Base-by-base conservation (phyloP, 306 rosid genomes). In the Ziziphus jujuba region DNA sequence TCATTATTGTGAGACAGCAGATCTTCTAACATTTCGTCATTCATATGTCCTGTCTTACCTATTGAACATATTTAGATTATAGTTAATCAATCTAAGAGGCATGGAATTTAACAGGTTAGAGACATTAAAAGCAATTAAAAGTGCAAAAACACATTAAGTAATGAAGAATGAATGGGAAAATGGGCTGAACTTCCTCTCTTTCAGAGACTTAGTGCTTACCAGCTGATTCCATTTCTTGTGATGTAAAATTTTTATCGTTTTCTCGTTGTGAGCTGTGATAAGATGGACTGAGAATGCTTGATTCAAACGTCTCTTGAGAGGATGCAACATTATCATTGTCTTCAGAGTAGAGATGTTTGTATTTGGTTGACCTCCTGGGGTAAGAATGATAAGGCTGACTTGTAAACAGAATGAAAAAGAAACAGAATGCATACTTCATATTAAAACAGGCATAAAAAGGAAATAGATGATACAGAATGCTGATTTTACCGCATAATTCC, bases 401-500 rank as follows among this genome's bases (percentile, higher is more conserved):
- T 66, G 70, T 60, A 48, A 8, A 50, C 35, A 10, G 28, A 20
- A 65, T 20, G 28, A 31, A 65, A 31, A 5, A 25, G 31, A 16
- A 61, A 63, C 20, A 49, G 56, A 59, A 75, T 21, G 9, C 31
- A 17, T 35, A 33, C 49, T 16, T 33, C 13, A 23, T 13, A 21
- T 19, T 53, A 56, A 61, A 59, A 62, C 56, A 69, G 51, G n/a
- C 67, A 34, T 33, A 44, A 66, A 44, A 20, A 50, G 58, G 48
- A 53, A 23, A 53, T n/a, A 25, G 48, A 72, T 31, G 44, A 74
- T 70, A 67, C 25, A 16, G 56, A 34, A 50, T 38, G 47, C 17
- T 74, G 71, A 65, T 70, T 44, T 52, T 80, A 74, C 89, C 85
- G 84, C 40, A 60, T 70, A 76, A 93, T 78, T 55, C 87, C 96